A percentile compares a stretch with the other conserved stretches of the same genome.
Conservation (phyloP, 345 rosid species). For the Bruguiera gymnorhiza region DNA sequence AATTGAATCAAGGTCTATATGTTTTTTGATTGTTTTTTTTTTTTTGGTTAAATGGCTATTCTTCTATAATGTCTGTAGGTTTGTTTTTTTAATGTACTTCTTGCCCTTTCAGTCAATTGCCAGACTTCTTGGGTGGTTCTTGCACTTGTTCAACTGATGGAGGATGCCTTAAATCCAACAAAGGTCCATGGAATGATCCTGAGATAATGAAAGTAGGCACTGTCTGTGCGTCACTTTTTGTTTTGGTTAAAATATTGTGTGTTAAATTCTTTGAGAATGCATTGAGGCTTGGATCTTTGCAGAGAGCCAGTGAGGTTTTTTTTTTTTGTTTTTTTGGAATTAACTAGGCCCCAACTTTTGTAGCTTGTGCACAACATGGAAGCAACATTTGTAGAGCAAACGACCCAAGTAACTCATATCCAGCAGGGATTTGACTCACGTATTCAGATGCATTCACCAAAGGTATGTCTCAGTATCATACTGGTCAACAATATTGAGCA, state of each 20-base stretch:
- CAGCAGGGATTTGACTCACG: slow-evolving; percentile 43
- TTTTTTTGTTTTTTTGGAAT: background rate
- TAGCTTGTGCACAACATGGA: slow-evolving; percentile 67
- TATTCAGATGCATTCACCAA: slow-evolving; percentile 44
- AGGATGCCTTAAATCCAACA: slow-evolving; percentile 87
- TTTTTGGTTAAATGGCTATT: background rate
- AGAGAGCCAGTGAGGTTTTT: background rate
- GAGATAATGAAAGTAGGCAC: slow-evolving; percentile 76
- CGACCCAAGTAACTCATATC: slow-evolving; percentile 49
- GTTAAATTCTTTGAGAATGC: slow-evolving; percentile 6
- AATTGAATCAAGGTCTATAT: slow-evolving; percentile 67
- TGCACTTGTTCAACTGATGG: slow-evolving; percentile 76
- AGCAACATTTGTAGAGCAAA: slow-evolving; percentile 57
- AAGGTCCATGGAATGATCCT: slow-evolving; percentile 98
- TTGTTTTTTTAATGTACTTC: background rate
- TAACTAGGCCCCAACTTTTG: slow-evolving; percentile 19
- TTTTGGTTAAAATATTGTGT: slow-evolving; percentile 4
- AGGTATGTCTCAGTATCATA: slow-evolving; percentile 36
- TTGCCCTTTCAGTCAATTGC: slow-evolving; percentile 71
- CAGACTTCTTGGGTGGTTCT: slow-evolving; percentile 90
- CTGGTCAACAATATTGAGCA: slow-evolving; percentile 1
- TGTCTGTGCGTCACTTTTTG: slow-evolving; percentile 5
- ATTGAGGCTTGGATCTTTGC: slow-evolving; percentile 21
- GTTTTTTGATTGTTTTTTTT: slow-evolving; percentile 14
- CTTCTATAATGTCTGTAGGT: background rate